Evolutionary conservation across 2,329 filamentous ascomycete species (phyloP), one percentile per base, ranked within the genome.

Genomic region (Colletotrichum tofieldiae): DNA sequence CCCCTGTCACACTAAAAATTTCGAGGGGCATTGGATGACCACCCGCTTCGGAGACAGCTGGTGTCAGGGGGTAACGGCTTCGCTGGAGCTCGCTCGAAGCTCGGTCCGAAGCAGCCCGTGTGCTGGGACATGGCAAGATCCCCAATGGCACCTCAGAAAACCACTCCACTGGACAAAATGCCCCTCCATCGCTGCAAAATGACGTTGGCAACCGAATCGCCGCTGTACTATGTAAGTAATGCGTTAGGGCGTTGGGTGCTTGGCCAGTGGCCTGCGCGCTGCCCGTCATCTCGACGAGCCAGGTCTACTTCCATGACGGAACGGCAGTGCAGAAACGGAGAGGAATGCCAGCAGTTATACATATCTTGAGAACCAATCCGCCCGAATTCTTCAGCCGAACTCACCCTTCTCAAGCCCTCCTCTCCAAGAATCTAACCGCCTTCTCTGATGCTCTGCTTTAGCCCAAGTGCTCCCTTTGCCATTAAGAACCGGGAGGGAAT

Each of bases 151-250:
- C 39, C 16, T 41, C 49, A 56, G 47, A 32, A 26, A 66, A 20
- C 20, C 56, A 51, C 68, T 58, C 69, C 58, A 71, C 69, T 54
- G 18, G 12, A n/a, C 16, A 32, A 18, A 18, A 16, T 69, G 41
- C 70, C 70, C 70, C 70, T 72, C 70, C 47, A 65, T 70, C 70
- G 63, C 65, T 72, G 65, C 70, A 64, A 72, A 72, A 65, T 72
- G 70, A 72, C 70, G 65, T 72, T 72, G 45, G 54, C 41, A 8
- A 64, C 61, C 23, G 32, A 51, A 70, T 47, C 59, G 35, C 60
- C 37, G 52, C 69, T 63, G 69, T 32, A 32, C 29, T 32, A 32
- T 32, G 29, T 60, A 26, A 64, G 69, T 69, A 43, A 72, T 72
- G 52, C 65, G 58, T 63, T 64, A 72, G 69, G 61, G 65, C 45